These are phyloP conservation scores for Neurospora sp. DNA, from an alignment of 495 filamentous ascomycete species.

Conservation along the genomic window DNA sequence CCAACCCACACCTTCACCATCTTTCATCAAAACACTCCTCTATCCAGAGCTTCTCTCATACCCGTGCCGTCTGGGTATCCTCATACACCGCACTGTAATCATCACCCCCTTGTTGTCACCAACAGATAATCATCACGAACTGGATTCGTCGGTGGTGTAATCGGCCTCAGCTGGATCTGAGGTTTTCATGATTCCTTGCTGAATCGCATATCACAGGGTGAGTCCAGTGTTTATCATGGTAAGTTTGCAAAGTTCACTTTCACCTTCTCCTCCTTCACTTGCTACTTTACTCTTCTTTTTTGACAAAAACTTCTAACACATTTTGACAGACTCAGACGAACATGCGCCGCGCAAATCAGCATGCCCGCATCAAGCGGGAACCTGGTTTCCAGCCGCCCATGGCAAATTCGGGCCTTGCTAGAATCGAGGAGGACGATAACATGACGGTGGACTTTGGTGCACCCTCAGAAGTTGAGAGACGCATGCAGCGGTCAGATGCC, in stretches of 20 bases:
- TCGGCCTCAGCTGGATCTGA: not conserved
- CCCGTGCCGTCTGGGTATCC: not conserved
- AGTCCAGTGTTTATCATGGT: not conserved
- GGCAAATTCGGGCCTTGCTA: not conserved
- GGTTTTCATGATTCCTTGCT: not conserved
- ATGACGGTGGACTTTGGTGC: not conserved
- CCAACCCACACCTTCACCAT: not conserved
- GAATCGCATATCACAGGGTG: not conserved
- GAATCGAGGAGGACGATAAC: not conserved
- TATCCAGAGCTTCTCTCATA: not conserved
- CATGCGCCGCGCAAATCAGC: not conserved
- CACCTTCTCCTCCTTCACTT: not conserved
- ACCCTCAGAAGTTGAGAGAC: not conserved
- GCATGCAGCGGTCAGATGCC: conserved; percentile 11
- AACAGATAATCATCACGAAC: not conserved
- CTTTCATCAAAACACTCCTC: not conserved
- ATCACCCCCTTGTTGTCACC: not conserved
- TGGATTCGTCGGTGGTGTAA: not conserved
- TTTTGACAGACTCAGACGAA: not conserved
- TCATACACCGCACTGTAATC: not conserved
- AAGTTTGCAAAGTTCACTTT: not conserved
- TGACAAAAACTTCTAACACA: not conserved
- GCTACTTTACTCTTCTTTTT: not conserved
- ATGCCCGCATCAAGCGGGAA: conserved; percentile 6
- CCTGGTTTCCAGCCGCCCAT: not conserved